A percentile compares a stretch with the other conserved stretches of the same genome.
These are phyloP conservation scores for Leccinum boreale DNA, from an alignment of 768 basidiomycete genomes.

Conservation along the genomic window DNA sequence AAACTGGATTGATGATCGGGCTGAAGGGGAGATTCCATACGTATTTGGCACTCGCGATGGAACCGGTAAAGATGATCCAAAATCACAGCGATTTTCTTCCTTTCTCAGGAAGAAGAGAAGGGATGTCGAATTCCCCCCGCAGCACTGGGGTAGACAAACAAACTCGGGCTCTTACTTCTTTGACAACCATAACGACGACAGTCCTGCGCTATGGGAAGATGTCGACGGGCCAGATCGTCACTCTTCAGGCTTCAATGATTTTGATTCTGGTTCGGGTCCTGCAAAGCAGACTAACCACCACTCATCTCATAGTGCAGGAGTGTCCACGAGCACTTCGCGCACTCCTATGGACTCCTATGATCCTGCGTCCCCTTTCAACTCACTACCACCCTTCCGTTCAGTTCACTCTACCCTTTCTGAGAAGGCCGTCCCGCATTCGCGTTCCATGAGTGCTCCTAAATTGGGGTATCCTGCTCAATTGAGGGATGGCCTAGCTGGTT, in stretches of 20 bases:
- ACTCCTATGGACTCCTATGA: constrained; percentile 27
- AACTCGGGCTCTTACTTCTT: constrained; percentile 57
- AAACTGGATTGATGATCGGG: constrained; percentile 62
- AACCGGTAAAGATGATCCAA: constrained; percentile 31
- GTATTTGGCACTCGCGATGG: constrained; percentile 40
- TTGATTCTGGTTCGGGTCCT: constrained; percentile 43
- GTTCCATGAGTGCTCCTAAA: constrained; percentile 33
- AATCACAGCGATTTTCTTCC: constrained; percentile 29
- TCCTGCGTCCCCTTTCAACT: constrained; percentile 35
- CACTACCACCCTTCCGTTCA: constrained; percentile 32
- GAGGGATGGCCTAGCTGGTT: constrained; percentile 1
- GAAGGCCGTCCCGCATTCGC: constrained; percentile 30
- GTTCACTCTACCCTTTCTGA: constrained; percentile 33
- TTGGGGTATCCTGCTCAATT: constrained; percentile 13
- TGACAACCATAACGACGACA: constrained; percentile 18
- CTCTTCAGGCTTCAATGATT: constrained; percentile 38
- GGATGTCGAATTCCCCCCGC: constrained; percentile 54
- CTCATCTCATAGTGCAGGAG: constrained; percentile 17
- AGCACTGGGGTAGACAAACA: constrained; percentile 53
- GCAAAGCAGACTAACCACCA: constrained; percentile 27
- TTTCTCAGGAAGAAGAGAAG: constrained; percentile 45
- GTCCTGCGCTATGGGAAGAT: constrained; percentile 29
- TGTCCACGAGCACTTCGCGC: constrained; percentile 1
- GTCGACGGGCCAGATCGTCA: constrained; percentile 16
- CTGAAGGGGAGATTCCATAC: constrained; percentile 43